Evolutionary conservation across 148 eudicot genomes (phyloP), one percentile per base, ranked within the genome.

Genomic region (Nepenthes mirabilis): DNA sequence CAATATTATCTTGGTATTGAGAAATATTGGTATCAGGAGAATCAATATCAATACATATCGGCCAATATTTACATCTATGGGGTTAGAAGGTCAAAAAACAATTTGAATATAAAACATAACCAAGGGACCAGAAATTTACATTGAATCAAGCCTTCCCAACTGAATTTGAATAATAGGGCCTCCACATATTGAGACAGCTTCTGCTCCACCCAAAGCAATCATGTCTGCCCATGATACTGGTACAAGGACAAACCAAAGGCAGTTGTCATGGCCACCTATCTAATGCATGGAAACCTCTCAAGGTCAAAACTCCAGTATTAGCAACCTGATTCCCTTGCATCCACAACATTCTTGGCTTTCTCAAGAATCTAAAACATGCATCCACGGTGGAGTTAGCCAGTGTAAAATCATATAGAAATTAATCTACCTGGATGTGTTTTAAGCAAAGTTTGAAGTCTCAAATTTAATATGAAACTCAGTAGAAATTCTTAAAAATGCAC

Each of bases 201-300:
- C 96, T 36, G 96, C 96, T 76, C 98, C 96, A 58, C 85, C 98
- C 67, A 86, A 77, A 60, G 89, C 84, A 69, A 88, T 93, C 79
- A 86, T 73, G 81, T 93, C 98, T 33, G 98, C 95, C 98, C 94
- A 82, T 52, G 96, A 93, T 54, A 88, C 96, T 93, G 55, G 55
- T 33, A 47, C 52, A 52, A 62, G 52, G 60, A 63, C 60, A 76
- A 59, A 43, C 61, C 47, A 40, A 10, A 34, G 40, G 8, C 33
- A 58, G 60, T 70, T 68, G 68, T 58, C 64, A 62, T 60, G 34
- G 32, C 66, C 59, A 54, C 34, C 34, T 45, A 49, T 4, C 36
- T 32, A 66, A 60, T 2, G 48, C 0, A n/a, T 14, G 47, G 45
- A 63, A 57, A 45, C 40, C 54, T 69, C 51, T 33, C 3, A 47